Conservation (phyloP, 164 flowering plant species). For the Vitis rupestris region DNA sequence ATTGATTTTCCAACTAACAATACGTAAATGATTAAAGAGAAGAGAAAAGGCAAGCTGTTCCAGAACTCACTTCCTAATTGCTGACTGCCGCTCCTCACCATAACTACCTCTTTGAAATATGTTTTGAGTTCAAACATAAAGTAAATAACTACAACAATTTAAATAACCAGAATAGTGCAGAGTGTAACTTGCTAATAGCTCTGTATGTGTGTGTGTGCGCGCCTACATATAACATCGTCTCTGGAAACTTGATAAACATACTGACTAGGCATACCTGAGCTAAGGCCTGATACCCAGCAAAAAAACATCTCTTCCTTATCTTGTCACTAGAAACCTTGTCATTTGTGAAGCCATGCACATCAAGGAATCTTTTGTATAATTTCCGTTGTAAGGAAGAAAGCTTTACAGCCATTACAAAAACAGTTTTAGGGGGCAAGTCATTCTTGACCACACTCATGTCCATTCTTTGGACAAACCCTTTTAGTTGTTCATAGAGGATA, state of each 20-base stretch:
- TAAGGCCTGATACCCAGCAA: conserved; percentile 92
- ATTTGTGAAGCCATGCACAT: conserved; percentile 79
- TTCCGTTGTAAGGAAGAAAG: conserved; percentile 85
- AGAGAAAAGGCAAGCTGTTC: too few relatives aligned
- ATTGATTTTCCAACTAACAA: too few relatives aligned
- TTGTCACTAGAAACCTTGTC: conserved; percentile 58
- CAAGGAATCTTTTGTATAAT: conserved; percentile 81
- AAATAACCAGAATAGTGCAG: too few relatives aligned
- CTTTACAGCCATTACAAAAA: conserved; percentile 88
- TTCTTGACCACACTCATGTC: conserved; percentile 93
- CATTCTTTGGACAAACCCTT: conserved; percentile 98
- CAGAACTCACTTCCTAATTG: too few relatives aligned
- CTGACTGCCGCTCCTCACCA: too few relatives aligned
- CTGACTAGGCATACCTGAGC: conserved; percentile 65
- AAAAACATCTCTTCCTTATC: conserved; percentile 62
- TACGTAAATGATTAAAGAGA: too few relatives aligned
- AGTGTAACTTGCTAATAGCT: too few relatives aligned
- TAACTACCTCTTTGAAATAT: too few relatives aligned
- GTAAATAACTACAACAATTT: too few relatives aligned
- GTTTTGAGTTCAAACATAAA: too few relatives aligned
- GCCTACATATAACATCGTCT: too few relatives aligned
- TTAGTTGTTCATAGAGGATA: conserved; percentile 91
- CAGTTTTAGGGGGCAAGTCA: conserved; percentile 97
- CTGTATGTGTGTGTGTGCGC: too few relatives aligned
- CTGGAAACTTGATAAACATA: not conserved